Percentiles rank a stretch among this genome's conserved stretches.
phyloP scores from a whole-genome alignment of 306 rosid species.

The Medicago ruthenica region DNA sequence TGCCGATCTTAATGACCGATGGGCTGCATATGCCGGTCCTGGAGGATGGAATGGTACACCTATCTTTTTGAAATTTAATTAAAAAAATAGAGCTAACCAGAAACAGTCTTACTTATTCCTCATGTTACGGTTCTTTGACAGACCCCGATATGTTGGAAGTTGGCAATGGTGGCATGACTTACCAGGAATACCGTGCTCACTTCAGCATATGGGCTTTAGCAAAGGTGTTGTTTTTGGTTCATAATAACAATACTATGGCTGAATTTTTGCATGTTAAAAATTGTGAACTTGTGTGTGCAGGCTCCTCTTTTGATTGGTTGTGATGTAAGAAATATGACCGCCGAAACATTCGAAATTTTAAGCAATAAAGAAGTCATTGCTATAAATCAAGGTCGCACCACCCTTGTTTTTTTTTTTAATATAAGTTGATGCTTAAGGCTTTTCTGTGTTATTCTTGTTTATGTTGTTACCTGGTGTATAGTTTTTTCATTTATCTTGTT shows the following conservation, averaged over 20 bases:
- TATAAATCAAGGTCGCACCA: slow-evolving; percentile 78
- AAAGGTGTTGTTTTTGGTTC: slow-evolving; percentile 62
- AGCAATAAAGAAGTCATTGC: slow-evolving; percentile 86
- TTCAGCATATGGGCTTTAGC: slow-evolving; percentile 98
- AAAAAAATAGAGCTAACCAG: slow-evolving; percentile 33
- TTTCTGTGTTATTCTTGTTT: slow-evolving; percentile 17
- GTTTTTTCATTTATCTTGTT: slow-evolving; percentile 27
- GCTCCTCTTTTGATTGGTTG: slow-evolving; percentile 94
- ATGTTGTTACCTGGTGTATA: not conserved
- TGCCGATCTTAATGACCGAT: slow-evolving; percentile 89
- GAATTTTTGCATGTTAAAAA: slow-evolving; percentile 39
- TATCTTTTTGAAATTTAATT: slow-evolving; percentile 34
- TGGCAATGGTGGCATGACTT: slow-evolving; percentile 98
- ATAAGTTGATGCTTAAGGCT: slow-evolving; percentile 21
- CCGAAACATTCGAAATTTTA: slow-evolving; percentile 70
- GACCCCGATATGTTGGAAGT: slow-evolving; percentile 99
- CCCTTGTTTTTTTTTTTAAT: slow-evolving; percentile 27
- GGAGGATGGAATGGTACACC: slow-evolving; percentile 98
- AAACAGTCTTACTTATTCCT: slow-evolving; percentile 39
- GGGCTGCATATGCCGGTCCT: slow-evolving; percentile 99
- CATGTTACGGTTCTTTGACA: slow-evolving; percentile 44
- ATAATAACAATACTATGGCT: slow-evolving; percentile 12
- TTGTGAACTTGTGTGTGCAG: slow-evolving; percentile 56
- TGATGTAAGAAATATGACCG: slow-evolving; percentile 78
- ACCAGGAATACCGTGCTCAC: slow-evolving; percentile 87